phyloP scores from a whole-genome alignment of 2,329 filamentous ascomycete species.

The Samsoniella hepiali region DNA sequence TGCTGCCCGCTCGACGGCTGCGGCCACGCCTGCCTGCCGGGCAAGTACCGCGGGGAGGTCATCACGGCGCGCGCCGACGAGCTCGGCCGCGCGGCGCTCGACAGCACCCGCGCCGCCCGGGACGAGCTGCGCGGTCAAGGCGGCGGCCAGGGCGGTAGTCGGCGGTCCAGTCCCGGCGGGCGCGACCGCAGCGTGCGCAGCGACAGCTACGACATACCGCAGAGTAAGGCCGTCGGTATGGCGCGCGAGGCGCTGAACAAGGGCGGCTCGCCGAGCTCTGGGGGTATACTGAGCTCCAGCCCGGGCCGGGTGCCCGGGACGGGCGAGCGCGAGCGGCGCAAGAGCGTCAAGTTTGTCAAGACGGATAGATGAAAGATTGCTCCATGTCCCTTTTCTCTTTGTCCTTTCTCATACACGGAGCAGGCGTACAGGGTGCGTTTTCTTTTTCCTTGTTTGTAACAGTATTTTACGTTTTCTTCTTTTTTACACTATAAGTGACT shows the following conservation, averaged over 20 bases:
- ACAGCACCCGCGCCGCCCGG: constrained; percentile 30
- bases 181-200: constrained; percentile 34
- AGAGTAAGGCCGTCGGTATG: constrained; percentile 59
- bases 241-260: constrained; percentile 52
- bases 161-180: constrained; percentile 29
- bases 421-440: constrained; percentile 1
- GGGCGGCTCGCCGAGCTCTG: constrained; percentile 21
- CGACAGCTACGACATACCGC: constrained; percentile 53
- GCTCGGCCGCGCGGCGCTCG: constrained; percentile 45
- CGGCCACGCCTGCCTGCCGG: constrained; percentile 60
- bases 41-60: constrained; percentile 50
- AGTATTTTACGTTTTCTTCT: background rate
- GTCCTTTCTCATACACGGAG: background rate
- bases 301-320: constrained; percentile 39
- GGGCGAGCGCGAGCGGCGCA: constrained; percentile 52
- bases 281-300: constrained; percentile 48
- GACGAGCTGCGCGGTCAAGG: constrained; percentile 25
- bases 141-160: constrained; percentile 22
- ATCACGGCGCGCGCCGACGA: constrained; percentile 48
- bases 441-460: background rate
- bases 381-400: background rate
- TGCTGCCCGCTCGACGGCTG: constrained; percentile 65
- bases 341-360: constrained; percentile 62
- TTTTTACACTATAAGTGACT: background rate
- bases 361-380: constrained; percentile 29